Base-by-base conservation (phyloP, 306 rosid species). In the Cucurbita moschata region DNA sequence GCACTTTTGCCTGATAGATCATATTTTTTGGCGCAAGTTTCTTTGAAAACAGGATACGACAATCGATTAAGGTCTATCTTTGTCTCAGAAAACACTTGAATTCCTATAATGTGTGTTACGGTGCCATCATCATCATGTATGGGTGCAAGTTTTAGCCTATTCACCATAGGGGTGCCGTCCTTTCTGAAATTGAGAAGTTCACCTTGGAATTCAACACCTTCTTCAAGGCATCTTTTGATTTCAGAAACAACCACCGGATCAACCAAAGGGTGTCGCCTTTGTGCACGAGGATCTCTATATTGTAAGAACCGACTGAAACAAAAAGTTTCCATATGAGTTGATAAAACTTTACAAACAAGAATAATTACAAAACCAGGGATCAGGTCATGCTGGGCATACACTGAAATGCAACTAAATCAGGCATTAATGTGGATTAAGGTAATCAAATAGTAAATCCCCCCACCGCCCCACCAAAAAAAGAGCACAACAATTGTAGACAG, bases 171-270 rank as follows among this genome's bases (percentile, higher is more conserved):
- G 75, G 89, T 86, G 51, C 99, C 99, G 63, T 91, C 97, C 85
- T 95, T 95, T 57, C 96, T 79, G 85, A 95, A 95, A 82, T 95
- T 95, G 60, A 95, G 85, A 74, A 95, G 90, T 85, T 95, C 97
- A 6, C 99, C 96, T 77, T 86, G 92, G 83, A 95, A 95, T 81
- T 88, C 97, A 59, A 81, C 80, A 67, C 97, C 99, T 77, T 86
- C 92, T 77, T 86, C 88, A 5, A 95, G 88, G 77, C 97, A 88
- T 85, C 92, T 91, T 87, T 90, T 82, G 76, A 95, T 91, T 89
- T 95, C 97, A 64, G 99, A 85, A 47, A 91, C 97, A 58, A 95
- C 99, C 77, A 87, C 99, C 4, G 99, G 99, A 80, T 95, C 97
- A 61, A 91, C 96, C 88, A 91, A 74, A 75, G 99, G 99, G 77